Conservation (phyloP, 495 filamentous ascomycete genomes). For the Penicillium canariense region DNA sequence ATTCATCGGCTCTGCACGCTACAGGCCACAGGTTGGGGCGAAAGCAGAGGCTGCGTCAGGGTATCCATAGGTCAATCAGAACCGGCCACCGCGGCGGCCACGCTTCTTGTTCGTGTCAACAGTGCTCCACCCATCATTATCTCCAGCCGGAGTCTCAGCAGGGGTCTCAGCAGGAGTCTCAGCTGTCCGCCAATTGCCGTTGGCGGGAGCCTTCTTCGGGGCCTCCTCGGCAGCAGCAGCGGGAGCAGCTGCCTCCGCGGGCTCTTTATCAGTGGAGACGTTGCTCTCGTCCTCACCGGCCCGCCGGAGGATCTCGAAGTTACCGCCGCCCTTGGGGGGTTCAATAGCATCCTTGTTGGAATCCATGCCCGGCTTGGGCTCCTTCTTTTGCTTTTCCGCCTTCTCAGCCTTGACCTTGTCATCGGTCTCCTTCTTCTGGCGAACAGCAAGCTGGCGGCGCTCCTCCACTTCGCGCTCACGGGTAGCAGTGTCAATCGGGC, state of each 20-base stretch:
- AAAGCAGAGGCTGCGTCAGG: conserved; percentile 30
- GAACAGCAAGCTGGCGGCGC: conserved; percentile 67
- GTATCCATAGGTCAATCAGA: conserved; percentile 50
- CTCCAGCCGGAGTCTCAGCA: conserved; percentile 28
- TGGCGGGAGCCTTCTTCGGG: conserved; percentile 37
- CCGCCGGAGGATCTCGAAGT: conserved; percentile 55
- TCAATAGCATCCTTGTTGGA: conserved; percentile 48
- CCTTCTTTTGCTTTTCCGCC: conserved; percentile 52
- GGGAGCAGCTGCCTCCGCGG: conserved; percentile 28
- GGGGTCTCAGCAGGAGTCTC: conserved; percentile 30
- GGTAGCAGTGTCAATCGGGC: conserved; percentile 84
- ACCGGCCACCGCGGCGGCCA: conserved; percentile 53
- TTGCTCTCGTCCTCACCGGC: conserved; percentile 46
- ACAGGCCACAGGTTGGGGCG: conserved; percentile 14
- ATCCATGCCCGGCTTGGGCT: conserved; percentile 44
- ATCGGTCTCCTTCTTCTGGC: conserved; percentile 83
- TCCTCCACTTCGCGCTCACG: conserved; percentile 88
- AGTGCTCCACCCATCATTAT: conserved; percentile 79
- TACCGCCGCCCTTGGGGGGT: conserved; percentile 42
- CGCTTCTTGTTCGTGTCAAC: conserved; percentile 56
- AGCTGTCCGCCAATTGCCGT: conserved; percentile 42
- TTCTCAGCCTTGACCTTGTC: conserved; percentile 81
- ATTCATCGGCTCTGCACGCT: neutral
- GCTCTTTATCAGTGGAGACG: conserved; percentile 36
- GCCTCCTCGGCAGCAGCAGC: conserved; percentile 34